Evolutionary conservation across 805 yeast genomes (phyloP), one percentile per base, ranked within the genome.

Genomic region (Brettanomyces anomalus): DNA sequence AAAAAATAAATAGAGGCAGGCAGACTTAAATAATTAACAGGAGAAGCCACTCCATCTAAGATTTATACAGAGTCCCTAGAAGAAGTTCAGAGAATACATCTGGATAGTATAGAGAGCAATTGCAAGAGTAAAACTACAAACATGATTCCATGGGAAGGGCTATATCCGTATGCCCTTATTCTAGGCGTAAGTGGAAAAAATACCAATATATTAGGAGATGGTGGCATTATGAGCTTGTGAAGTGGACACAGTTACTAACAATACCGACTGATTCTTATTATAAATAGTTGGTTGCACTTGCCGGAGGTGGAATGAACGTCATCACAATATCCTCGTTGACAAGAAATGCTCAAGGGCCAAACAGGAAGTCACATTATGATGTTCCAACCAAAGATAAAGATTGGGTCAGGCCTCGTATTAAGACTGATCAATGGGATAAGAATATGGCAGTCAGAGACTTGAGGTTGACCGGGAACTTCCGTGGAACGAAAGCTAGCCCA

Each of bases 61-160:
- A n/a, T n/a, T n/a, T n/a, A n/a, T n/a, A n/a, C n/a, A n/a, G n/a
- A n/a, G n/a, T n/a, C n/a, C n/a, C n/a, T n/a, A n/a, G n/a, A n/a
- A n/a, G n/a, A n/a, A n/a, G n/a, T n/a, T n/a, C n/a, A n/a, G n/a
- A n/a, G n/a, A n/a, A n/a, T n/a, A n/a, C n/a, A n/a, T n/a, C n/a
- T n/a, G 28, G 3, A 24, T 24, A 24, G 28, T 24, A 24, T 11
- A 24, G 10, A 24, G 10, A 24, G 28, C 28, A 24, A 24, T 24
- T 24, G 10, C 28, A 7, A 24, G 10, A 7, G 6, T 11, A 10
- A 6, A 17, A 14, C 16, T 19, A 19, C 10, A 43, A 56, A 40
- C 11, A 75, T 75, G 80, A 76, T 79, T 70, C 85, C 85, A 49
- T 79, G 78, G 67, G 85, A 79, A 71, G 84, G 81, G 43, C 59